Evolutionary conservation across 176 grass and related monocot species (phyloP), one percentile per base, ranked within the genome.

Genomic region (Ensete glaucum): DNA sequence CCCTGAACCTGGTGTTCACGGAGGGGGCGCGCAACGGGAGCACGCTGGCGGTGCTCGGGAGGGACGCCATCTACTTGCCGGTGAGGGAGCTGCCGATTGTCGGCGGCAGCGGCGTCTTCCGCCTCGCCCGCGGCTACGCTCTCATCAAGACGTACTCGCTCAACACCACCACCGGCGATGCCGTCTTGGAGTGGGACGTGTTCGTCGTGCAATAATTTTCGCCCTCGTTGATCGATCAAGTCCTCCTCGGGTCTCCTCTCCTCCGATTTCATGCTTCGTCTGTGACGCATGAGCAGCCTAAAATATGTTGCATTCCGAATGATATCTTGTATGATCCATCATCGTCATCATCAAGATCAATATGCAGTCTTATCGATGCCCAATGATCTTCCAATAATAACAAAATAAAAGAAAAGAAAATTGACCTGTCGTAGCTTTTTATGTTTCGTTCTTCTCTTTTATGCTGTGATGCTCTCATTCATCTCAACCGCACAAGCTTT

Each of bases 41-140:
- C 66, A 82, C 82, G 52, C 75, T 88, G 2, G 78, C 79, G 21
- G 79, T 88, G 12, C 78, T 84, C 0, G 77, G 77, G 2, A 53
- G 81, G 14, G 85, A 84, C 68, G 66, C 81, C 71, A 59, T 72
- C 34, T 21, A 9, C 57, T 69, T 62, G 14, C 1, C 82, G 25
- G 78, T 79, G 70, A 53, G 84, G 16, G 88, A 90, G 88, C 84
- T 86, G 1, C 17, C 84, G 0, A 81, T 90, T 34, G 84, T 90
- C 25, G 88, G 84, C 48, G 88, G 88, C 58, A 87, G 78, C 17
- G 88, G 88, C 43, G 23, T 67, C 60, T 90, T 90, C 76, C 63
- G 88, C 53, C 78, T 81, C 75, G 88, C 88, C 19, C 23, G 53
- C 1, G 88, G 84, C 1, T 90, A 90, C 76, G 84, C 81, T 54